Evolutionary conservation across 2,329 filamentous ascomycete genomes (phyloP), one percentile per base, ranked within the genome.

Genomic region (Botrytis elliptica): DNA sequence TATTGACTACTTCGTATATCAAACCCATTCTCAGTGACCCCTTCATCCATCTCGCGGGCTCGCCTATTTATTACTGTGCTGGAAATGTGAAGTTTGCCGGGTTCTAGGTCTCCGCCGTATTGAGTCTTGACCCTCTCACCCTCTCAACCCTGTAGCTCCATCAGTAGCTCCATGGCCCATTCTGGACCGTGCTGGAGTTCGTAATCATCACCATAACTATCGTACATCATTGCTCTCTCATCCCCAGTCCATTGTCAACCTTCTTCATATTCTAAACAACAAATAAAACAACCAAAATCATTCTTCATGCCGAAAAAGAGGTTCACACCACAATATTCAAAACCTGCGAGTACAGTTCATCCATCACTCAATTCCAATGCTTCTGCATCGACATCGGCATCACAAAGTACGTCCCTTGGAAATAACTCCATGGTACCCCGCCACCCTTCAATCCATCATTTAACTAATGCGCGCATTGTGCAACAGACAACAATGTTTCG

Each of bases 251-350:
- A 18, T 29, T 25, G n/a, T 29, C 33, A 16, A 33, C 7, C 25
- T 57, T 22, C 49, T 57, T 57, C 38, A 44, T 38, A 44, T 46
- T 18, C 4, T 33, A 52, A 63, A 46, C 6, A 36, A 12, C 3
- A 40, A 64, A n/a, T 8, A 66, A 49, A 72, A 25, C 29, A 16
- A n/a, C n/a, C 33, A 33, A 22, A 42, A n/a, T 12, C 22, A 52
- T 74, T 73, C 74, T 77, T 75, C 65, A 91, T 91, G 89, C 88
- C 89, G 82, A 91, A 90, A 85, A 91, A 90, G 85, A 85, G 88
- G 82, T 86, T 87, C 73, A 84, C 86, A 77, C 79, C 82, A 78
- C 84, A 84, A 79, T 88, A 87, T 78, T 88, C 88, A 76, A 91
- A 90, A 81, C 88, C 88, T 77, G 85, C 83, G 78, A 86, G 86